A percentile compares a stretch with the other conserved stretches of the same genome.
Conservation (phyloP, 306 rosid species). For the Macrotyloma uniflorum region DNA sequence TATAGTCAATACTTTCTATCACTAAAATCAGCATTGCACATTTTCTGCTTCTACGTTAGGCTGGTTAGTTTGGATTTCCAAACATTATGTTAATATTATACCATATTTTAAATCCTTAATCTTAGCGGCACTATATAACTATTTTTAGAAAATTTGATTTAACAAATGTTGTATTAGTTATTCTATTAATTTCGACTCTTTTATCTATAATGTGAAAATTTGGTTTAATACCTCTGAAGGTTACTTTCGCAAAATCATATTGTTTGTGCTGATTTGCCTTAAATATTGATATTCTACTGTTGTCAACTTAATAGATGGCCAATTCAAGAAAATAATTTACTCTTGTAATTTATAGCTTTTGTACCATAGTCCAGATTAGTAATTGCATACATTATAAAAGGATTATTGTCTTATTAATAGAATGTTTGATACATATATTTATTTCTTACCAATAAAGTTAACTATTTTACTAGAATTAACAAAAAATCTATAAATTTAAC, state of each 20-base stretch:
- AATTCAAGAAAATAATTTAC: background rate
- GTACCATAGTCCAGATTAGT: background rate
- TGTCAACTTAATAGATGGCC: background rate
- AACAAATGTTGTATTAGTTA: too few species aligned
- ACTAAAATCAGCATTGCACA: too few species aligned
- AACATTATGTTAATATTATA: too few species aligned
- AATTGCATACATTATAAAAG: background rate
- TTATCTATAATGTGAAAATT: too few species aligned
- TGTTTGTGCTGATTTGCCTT: background rate
- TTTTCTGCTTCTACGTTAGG: too few species aligned
- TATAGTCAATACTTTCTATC: too few species aligned
- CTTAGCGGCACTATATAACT: too few species aligned
- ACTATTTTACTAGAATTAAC: background rate
- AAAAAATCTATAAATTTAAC: conserved; percentile 1
- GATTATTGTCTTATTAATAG: background rate
- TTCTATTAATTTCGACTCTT: too few species aligned
- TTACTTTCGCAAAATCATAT: background rate
- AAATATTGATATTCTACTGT: background rate
- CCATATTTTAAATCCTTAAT: too few species aligned
- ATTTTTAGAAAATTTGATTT: too few species aligned
- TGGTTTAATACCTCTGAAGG: background rate
- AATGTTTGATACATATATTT: background rate
- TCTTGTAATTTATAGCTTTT: background rate
- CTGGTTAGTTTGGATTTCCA: too few species aligned
- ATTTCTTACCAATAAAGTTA: background rate